Base-by-base conservation (phyloP, 2,329 filamentous ascomycete genomes). In the Fusarium subglutinans region DNA sequence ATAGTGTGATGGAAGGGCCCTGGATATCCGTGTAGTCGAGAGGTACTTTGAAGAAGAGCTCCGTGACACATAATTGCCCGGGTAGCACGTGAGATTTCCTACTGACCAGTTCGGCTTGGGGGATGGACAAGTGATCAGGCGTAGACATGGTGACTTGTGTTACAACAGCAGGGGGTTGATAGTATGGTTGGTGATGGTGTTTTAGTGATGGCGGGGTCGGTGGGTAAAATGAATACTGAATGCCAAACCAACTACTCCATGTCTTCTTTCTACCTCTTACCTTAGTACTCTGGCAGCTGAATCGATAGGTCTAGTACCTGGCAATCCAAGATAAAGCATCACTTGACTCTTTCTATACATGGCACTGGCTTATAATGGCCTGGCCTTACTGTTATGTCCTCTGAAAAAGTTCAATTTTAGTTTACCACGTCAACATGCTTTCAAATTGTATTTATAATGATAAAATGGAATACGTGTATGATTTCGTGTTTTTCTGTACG, bases 21-120 rank as follows among this genome's bases (percentile, higher is more conserved):
- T 85, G 80, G 3, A 90, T 90, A 62, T 91, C 88, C 70, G 84
- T 83, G 82, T 97, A 93, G 84, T 97, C 93, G 70, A 94, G 87
- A 8, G 95, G 95, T 17, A 98, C 95, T 75, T 94, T 89, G 82
- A 98, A 98, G 85, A 94, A 93, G 78, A 96, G 88, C 81, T 98
- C 95, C 5, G 93, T 93, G 69, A 97, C 89, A 69, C 89, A 87
- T 51, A 97, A 86, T 79, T 91, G 92, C 55, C 94, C 94, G 35
- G 84, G 83, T n/a, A 84, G 62, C 47, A 81, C 67, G 73, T 88
- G 86, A 8, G 83, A 82, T 57, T 82, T 84, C 76, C 82, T 84
- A 77, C 81, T 83, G 51, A 85, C 51, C 57, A 86, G 79, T 71
- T 80, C 81, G 53, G 85, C 85, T 20, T 81, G 76, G 10, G 79